A percentile compares a stretch with the other conserved stretches of the same genome.
These are phyloP conservation scores for Violaceomyces palustris DNA, from an alignment of 1,284 basidiomycete species.

Conservation along the genomic window DNA sequence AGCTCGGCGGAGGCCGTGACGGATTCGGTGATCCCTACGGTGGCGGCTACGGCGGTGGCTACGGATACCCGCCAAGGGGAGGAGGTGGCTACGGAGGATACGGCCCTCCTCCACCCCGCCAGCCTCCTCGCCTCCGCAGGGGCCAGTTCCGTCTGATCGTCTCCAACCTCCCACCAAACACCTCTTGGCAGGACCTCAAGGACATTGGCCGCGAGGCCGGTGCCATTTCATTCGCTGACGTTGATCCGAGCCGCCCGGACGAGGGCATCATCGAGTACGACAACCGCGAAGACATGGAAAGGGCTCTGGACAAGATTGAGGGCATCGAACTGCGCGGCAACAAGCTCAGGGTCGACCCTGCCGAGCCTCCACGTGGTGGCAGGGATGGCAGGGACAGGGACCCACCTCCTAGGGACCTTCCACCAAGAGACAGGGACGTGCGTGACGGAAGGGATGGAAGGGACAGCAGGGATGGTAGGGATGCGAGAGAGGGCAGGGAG, in stretches of 20 bases:
- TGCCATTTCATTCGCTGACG: slow-evolving; percentile 46
- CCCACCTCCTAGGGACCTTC: neutral
- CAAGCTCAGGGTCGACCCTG: slow-evolving; percentile 49
- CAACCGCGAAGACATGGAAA: slow-evolving; percentile 48
- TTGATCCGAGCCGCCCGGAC: slow-evolving; percentile 44
- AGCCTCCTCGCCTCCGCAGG: slow-evolving; percentile 32
- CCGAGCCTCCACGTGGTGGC: slow-evolving; percentile 15
- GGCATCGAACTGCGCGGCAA: slow-evolving; percentile 48
- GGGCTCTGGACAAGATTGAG: slow-evolving; percentile 48
- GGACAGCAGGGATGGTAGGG: slow-evolving; percentile 10
- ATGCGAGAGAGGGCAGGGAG: neutral
- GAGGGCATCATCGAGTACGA: slow-evolving; percentile 51
- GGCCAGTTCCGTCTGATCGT: slow-evolving; percentile 46
- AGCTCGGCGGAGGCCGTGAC: slow-evolving; percentile 9
- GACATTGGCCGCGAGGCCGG: slow-evolving; percentile 92
- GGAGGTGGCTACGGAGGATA: slow-evolving; percentile 24
- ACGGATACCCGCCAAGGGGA: slow-evolving; percentile 22
- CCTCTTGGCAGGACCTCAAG: slow-evolving; percentile 96
- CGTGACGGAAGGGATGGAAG: slow-evolving; percentile 2
- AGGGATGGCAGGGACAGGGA: slow-evolving; percentile 15
- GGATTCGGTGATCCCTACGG: slow-evolving; percentile 26
- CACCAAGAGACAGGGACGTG: neutral
- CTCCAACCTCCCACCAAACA: slow-evolving; percentile 75
- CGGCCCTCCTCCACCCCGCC: slow-evolving; percentile 20
- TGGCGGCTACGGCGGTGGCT: slow-evolving; percentile 8